Evolutionary conservation across 2,329 filamentous ascomycete genomes (phyloP), one percentile per base, ranked within the genome.

Genomic region (Neofusicoccum laricinum): DNA sequence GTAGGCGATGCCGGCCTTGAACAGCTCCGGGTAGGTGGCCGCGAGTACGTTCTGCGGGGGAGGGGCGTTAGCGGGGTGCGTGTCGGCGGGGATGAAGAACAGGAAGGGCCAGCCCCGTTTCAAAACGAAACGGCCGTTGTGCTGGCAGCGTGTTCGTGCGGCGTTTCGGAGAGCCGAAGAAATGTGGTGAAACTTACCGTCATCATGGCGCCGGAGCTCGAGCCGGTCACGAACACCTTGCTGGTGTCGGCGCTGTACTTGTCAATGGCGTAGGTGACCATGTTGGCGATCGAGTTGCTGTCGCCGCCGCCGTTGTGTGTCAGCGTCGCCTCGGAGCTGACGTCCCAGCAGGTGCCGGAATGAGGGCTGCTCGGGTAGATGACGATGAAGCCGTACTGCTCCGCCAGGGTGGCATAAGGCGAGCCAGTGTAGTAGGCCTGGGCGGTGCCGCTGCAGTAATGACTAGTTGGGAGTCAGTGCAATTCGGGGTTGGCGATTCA

Each of bases 261-360:
- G 8, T 71, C 67, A n/a, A 87, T 72, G 3, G 83, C 78, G 68
- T 85, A 87, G 43, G 74, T 77, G 51, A 87, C 84, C 85, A 88
- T 88, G 69, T 84, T 86, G 25, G 81, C 83, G 64, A 88, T 85
- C 0, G 80, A 79, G 46, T 82, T 81, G 55, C 80, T 84, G 71
- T 88, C 83, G 2, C 84, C 84, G 21, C 85, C 85, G 7, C 84
- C 85, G 63, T 84, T 78, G 68, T 86, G 85, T 2, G 80, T 83
- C 1, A 88, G 78, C 0, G 84, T 79, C 10, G 78, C 79, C 43
- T 78, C 78, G 10, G 81, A 85, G 4, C 83, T 84, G 1, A 87
- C 84, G 65, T 88, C 86, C 85, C 85, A 88, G 75, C 86, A 88
- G 75, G 77, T 76, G 6, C 78, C 84, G n/a, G 72, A 72, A 68